Conservation (phyloP, 208 protist species). For the Strigomonas galati region DNA sequence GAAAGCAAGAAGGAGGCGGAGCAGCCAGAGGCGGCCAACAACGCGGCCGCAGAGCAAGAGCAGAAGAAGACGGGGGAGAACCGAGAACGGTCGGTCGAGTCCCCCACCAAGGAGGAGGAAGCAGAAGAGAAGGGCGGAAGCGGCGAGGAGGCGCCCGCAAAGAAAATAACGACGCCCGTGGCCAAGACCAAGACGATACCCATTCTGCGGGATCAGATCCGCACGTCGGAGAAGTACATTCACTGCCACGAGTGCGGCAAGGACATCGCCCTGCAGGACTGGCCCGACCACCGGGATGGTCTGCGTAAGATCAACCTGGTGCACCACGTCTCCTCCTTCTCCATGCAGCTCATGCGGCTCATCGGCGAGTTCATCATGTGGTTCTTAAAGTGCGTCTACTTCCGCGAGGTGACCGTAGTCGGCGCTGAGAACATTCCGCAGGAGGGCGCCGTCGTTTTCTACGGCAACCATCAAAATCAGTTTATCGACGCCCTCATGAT, state of each 20-base stretch:
- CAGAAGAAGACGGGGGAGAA: background rate
- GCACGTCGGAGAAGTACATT: conserved; percentile 30
- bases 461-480: conserved; percentile 93
- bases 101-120: too few relatives aligned
- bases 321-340: conserved; percentile 49
- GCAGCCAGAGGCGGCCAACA: background rate
- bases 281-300: conserved; percentile 74
- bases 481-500: conserved; percentile 92
- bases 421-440: conserved; percentile 86
- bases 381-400: conserved; percentile 88
- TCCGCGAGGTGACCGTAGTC: conserved; percentile 88
- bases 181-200: conserved; percentile 17
- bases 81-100: background rate
- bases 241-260: conserved; percentile 59
- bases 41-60: background rate
- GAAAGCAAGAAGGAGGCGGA: conserved; percentile 9
- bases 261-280: conserved; percentile 64
- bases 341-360: conserved; percentile 38
- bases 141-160: background rate
- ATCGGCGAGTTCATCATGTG: conserved; percentile 87
- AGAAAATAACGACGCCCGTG: background rate
- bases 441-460: conserved; percentile 90
- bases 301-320: conserved; percentile 56
- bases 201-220: conserved; percentile 52
- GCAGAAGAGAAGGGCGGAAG: too few relatives aligned